Evolutionary conservation across 2,329 filamentous ascomycete species (phyloP), one percentile per base, ranked within the genome.

Genomic region (Ascocoryne sarcoides): DNA sequence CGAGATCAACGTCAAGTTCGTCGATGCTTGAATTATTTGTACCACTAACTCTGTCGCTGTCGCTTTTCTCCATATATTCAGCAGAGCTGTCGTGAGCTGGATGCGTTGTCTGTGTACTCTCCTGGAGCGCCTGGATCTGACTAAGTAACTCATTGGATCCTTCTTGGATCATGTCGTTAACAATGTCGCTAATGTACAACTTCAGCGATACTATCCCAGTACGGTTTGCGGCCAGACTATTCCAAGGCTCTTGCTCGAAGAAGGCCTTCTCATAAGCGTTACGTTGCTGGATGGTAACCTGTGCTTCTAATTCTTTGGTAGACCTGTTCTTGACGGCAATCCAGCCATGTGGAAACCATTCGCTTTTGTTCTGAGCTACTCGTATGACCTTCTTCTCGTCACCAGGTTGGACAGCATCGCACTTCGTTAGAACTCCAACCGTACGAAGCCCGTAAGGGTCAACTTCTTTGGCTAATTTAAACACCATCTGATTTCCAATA

Each of bases 401-500:
- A 12, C 23, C 23, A 26, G 23, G 23, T 26, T 26, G 23, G 23
- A 26, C 12, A 26, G 23, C 23, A 26, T 26, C 23, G 23, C 23
- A 26, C 31, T 69, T 66, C 0, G 67, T 71, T 28, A 71, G 60
- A 9, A 71, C 59, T 3, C 62, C 66, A 2, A 70, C 44, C 1
- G 60, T 63, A 38, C 61, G 45, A 17, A 52, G 32, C 17, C 56
- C 56, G 2, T 55, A 7, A 5, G 48, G 47, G 43, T 64, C 61
- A 10, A 60, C 33, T 12, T 56, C 45, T 19, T 54, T 49, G 1
- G 62, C 61, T 18, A 60, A 47, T 4, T 52, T 53, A 1, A 67
- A 42, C 10, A 68, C 59, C 2, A 52, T 55, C 37, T 70, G 64
- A 35, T 63, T 62, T 0, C 57, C 55, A 44, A 57, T 56, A 40